A percentile compares a stretch with the other conserved stretches of the same genome.
Evolutionary conservation across 176 grass and related monocot species (phyloP).

Genomic region (Triticum aestivum): DNA sequence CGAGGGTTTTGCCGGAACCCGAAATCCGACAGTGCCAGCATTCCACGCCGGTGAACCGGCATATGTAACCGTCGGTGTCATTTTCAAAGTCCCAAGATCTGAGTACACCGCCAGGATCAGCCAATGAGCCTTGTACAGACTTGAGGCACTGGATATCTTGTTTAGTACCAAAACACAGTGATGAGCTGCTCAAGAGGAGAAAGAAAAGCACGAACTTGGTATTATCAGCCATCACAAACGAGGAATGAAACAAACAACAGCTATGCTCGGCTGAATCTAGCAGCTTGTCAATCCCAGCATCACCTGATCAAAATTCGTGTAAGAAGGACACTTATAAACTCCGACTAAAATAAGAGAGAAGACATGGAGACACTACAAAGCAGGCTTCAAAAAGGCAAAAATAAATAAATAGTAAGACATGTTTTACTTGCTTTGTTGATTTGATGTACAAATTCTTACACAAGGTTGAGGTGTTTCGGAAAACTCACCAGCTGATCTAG

Average conservation of each 20-base stretch:
- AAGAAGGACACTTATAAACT: background rate
- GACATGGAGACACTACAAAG: background rate
- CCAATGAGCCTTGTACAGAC: slow-evolving; percentile 15
- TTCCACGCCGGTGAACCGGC: slow-evolving; percentile 28
- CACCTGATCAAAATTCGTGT: background rate
- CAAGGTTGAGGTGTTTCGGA: background rate
- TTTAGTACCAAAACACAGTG: slow-evolving; percentile 5
- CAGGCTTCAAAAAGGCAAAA: background rate
- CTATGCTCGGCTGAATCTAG: too few relatives aligned
- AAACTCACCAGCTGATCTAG: background rate
- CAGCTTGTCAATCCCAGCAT: background rate
- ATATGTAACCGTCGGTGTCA: background rate
- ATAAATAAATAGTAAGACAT: background rate
- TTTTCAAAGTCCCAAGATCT: slow-evolving; percentile 31
- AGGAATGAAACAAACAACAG: background rate
- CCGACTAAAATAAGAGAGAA: background rate
- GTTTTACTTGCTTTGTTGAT: background rate
- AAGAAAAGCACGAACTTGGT: background rate
- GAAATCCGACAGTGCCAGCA: slow-evolving; percentile 38
- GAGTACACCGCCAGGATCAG: slow-evolving; percentile 14
- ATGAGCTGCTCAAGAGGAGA: background rate
- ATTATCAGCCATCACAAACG: background rate
- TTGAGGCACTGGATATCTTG: slow-evolving; percentile 37
- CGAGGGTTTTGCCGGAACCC: too few relatives aligned
- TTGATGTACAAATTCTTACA: background rate